Evolutionary conservation across 2,329 filamentous ascomycete genomes (phyloP), one percentile per base, ranked within the genome.

Genomic region (Botrytis sinoallii): DNA sequence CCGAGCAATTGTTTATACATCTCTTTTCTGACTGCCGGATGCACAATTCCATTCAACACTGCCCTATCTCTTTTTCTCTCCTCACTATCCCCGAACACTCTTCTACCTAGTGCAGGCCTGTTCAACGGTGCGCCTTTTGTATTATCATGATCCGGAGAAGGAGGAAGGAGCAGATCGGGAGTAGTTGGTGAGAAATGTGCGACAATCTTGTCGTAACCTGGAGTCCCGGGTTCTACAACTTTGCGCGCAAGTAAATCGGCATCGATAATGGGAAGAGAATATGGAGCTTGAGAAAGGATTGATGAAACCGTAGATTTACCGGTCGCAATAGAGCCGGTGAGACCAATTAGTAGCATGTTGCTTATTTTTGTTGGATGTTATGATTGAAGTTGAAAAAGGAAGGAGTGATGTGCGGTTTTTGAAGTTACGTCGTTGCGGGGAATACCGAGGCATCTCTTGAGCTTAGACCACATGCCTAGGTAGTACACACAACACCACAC

Each of bases 241-340:
- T 96, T 89, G 79, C 95, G 94, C 66, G 96, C 95, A 75, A 98
- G 88, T 73, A 97, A 84, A 85, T 99, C 96, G 81, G 96, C 95
- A 81, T 99, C 96, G 85, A 99, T 91, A 78, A 99, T 88, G 79
- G 96, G 95, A 75, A 99, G 88, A 75, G 89, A 91, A 86, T 98
- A 93, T 0, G 95, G 96, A 8, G 93, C 86, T 7, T 89, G 87
- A 69, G 92, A 90, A 79, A 99, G 92, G 78, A 97, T 88, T 57
- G 88, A 86, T 42, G 96, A 97, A 72, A 98, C 94, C 77, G 95
- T 99, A 64, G 95, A 97, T 88, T 99, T 99, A 82, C 96, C 96
- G 9, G 96, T 99, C 75, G 96, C 96, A 81, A 99, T 98, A 75
- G 95, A 97, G 82, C 96, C 96, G 14, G 96, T 99, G 40, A 99